phyloP scores from a whole-genome alignment of 2,329 filamentous ascomycete genomes.

The Beauveria brongniartii region DNA sequence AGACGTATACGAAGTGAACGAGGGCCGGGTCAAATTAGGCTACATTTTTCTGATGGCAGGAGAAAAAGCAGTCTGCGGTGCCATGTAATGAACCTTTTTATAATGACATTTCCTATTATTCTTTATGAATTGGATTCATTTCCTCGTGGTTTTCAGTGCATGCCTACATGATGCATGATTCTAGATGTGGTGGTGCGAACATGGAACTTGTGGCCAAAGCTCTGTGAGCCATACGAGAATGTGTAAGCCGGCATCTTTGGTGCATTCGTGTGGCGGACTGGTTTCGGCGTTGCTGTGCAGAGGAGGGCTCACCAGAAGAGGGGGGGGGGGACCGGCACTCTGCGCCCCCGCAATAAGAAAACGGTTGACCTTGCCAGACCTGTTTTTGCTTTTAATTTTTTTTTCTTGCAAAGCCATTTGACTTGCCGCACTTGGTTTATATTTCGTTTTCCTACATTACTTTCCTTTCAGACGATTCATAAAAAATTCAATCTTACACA shows the following conservation, averaged over 20 bases:
- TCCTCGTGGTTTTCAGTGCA: not conserved
- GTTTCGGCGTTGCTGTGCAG: not conserved
- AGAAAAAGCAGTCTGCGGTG: not conserved
- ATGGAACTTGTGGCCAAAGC: not conserved
- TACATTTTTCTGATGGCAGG: not conserved
- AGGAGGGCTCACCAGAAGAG: slow-evolving; percentile 5
- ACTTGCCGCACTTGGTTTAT: not conserved
- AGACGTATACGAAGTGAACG: not conserved
- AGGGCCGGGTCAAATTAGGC: not conserved
- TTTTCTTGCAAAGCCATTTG: not conserved
- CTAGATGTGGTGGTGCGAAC: not conserved
- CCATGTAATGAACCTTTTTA: not conserved
- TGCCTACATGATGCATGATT: not conserved
- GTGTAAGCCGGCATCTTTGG: not conserved
- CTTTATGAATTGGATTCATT: not conserved
- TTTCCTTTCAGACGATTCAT: too few species aligned
- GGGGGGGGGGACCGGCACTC: not conserved
- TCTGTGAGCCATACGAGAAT: not conserved
- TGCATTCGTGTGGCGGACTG: not conserved
- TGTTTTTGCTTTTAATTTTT: too few species aligned
- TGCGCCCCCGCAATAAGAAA: not conserved
- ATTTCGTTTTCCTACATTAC: too few species aligned
- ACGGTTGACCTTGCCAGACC: not conserved
- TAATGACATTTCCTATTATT: not conserved
- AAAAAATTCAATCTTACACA: too few species aligned